Conservation (phyloP, 2,329 filamentous ascomycete species). For the Pseudogymnoascus verrucosus region DNA sequence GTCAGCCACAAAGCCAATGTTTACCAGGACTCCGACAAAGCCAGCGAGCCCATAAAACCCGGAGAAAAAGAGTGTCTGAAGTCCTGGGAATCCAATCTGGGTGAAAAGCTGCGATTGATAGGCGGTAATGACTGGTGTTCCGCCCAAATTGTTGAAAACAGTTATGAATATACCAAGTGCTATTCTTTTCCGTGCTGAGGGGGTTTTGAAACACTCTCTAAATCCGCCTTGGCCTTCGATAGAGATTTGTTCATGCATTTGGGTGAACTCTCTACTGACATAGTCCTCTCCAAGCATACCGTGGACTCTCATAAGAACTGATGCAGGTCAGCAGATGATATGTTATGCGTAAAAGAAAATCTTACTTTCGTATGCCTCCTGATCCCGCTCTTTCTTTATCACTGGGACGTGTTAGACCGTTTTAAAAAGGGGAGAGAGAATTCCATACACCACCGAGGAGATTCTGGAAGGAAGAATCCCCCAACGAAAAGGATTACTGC, state of each 20-base stretch:
- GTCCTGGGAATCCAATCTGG: constrained; percentile 11
- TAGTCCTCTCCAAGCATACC: not conserved
- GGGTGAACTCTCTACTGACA: not conserved
- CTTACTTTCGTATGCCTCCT: not conserved
- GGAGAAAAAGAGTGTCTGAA: constrained; percentile 9
- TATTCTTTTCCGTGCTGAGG: constrained; percentile 8
- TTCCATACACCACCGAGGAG: constrained; percentile 32
- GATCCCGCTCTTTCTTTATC: not conserved
- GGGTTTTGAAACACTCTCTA: constrained; percentile 5
- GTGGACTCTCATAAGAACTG: not conserved
- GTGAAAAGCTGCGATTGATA: constrained; percentile 12
- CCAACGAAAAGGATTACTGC: constrained; percentile 47
- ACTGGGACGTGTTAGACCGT: not conserved
- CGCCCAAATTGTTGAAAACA: constrained; percentile 8
- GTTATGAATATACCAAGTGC: constrained; percentile 11
- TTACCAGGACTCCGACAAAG: constrained; percentile 7
- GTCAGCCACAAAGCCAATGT: not conserved
- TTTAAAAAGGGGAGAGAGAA: not conserved
- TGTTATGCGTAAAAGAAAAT: not conserved
- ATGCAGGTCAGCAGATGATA: not conserved
- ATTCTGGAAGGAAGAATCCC: constrained; percentile 47
- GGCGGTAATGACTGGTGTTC: not conserved
- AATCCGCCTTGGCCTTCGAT: constrained; percentile 9
- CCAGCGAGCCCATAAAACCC: constrained; percentile 14
- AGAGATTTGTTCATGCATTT: constrained; percentile 10